Percentiles rank a stretch among this genome's conserved stretches.
Conservation (phyloP, 176 grass and related monocot species). For the Pharus latifolius region DNA sequence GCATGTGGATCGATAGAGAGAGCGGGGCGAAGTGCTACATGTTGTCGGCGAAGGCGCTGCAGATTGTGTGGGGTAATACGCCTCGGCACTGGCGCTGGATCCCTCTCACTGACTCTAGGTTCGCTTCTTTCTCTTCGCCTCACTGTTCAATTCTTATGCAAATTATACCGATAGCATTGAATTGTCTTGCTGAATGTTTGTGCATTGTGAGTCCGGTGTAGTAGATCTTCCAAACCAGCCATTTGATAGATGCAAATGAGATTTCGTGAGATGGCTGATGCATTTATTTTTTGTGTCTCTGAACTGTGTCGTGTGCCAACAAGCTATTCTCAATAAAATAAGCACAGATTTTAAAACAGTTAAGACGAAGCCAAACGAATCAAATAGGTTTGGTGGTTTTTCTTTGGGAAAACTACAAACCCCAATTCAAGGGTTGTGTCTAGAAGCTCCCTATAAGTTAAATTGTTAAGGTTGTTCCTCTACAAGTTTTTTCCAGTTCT, state of each 20-base stretch:
- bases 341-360: neutral
- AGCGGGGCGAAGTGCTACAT: constrained; percentile 43
- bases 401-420: too few species aligned
- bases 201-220: neutral
- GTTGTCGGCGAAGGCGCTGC: constrained; percentile 39
- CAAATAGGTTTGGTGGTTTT: too few species aligned
- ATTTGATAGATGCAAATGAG: too few species aligned
- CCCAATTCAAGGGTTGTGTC: too few species aligned
- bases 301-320: neutral
- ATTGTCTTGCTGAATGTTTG: neutral
- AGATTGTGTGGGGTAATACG: constrained; percentile 12
- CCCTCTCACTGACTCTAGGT: constrained; percentile 41
- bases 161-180: neutral
- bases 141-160: neutral
- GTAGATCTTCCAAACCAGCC: too few species aligned
- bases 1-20: constrained; percentile 37
- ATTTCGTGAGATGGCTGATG: neutral
- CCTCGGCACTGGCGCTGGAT: constrained; percentile 54
- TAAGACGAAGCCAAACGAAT: too few species aligned
- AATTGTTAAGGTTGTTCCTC: too few species aligned
- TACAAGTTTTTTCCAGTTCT: too few species aligned
- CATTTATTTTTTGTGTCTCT: neutral
- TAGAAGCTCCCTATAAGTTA: too few species aligned
- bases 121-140: neutral
- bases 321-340: neutral